phyloP scores from a whole-genome alignment of 2,329 filamentous ascomycete genomes.

The Aspergillus ochraceoroseus region DNA sequence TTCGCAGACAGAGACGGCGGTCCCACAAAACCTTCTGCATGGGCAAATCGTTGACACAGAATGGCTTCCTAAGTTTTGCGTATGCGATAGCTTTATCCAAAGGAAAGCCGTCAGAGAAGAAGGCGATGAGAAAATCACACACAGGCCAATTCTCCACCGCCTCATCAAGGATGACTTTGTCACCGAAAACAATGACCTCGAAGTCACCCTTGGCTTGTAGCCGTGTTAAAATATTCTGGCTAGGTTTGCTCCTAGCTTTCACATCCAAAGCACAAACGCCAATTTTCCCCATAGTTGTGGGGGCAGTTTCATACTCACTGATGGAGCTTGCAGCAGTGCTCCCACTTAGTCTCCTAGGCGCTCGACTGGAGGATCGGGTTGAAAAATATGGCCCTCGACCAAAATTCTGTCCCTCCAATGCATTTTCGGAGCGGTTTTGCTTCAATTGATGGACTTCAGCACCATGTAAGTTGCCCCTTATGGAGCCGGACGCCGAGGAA shows the following conservation, averaged over 20 bases:
- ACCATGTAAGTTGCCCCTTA: constrained; percentile 8
- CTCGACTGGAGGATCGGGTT: constrained; percentile 58
- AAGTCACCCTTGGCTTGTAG: constrained; percentile 88
- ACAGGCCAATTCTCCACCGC: constrained; percentile 94
- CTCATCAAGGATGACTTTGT: constrained; percentile 98
- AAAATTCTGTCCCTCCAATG: constrained; percentile 36
- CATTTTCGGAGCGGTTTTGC: constrained; percentile 19
- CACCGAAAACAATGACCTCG: constrained; percentile 94
- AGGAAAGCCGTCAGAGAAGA: constrained; percentile 96
- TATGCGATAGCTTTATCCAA: constrained; percentile 96
- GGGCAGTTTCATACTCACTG: constrained; percentile 54
- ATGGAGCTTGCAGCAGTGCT: constrained; percentile 78
- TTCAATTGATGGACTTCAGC: constrained; percentile 18
- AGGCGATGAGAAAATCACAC: constrained; percentile 94
- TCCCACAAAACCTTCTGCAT: constrained; percentile 99
- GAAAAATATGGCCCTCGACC: constrained; percentile 29
- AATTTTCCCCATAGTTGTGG: constrained; percentile 58
- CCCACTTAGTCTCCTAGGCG: constrained; percentile 70
- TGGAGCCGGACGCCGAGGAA: constrained; percentile 18
- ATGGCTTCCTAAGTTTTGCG: constrained; percentile 85
- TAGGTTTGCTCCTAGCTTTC: constrained; percentile 95
- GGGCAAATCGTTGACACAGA: constrained; percentile 93
- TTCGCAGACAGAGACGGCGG: constrained; percentile 77
- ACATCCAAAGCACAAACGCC: constrained; percentile 93
- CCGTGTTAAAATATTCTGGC: constrained; percentile 89